These are phyloP conservation scores for Dimargaris cristalligena DNA, from an alignment of 192 early-diverging fungal genomes.

Conservation along the genomic window DNA sequence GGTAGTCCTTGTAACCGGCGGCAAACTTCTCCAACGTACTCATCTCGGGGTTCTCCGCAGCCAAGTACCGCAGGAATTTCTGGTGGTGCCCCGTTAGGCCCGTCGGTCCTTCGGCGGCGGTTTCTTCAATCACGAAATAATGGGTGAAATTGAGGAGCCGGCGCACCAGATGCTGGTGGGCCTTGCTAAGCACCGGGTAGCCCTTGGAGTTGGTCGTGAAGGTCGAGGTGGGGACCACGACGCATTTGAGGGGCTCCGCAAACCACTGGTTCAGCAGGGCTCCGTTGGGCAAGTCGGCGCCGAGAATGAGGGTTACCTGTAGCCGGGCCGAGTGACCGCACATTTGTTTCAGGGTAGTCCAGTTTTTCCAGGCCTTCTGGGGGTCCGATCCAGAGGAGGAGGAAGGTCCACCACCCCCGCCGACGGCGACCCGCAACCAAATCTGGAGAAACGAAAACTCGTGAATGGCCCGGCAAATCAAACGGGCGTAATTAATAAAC, in stretches of 20 bases:
- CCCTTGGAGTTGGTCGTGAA: slow-evolving; percentile 70
- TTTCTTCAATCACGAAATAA: slow-evolving; percentile 10
- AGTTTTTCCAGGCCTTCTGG: slow-evolving; percentile 46
- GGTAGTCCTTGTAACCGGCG: slow-evolving; percentile 74
- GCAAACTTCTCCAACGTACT: slow-evolving; percentile 57
- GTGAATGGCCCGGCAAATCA: slow-evolving; percentile 17
- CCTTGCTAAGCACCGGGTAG: slow-evolving; percentile 73
- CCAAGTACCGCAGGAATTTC: slow-evolving; percentile 67
- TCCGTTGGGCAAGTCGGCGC: slow-evolving; percentile 28
- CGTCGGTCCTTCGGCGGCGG: background rate
- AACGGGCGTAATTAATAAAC: slow-evolving; percentile 40
- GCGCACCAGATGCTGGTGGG: slow-evolving; percentile 50
- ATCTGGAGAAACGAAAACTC: slow-evolving; percentile 25
- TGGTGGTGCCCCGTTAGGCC: slow-evolving; percentile 25
- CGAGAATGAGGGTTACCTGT: slow-evolving; percentile 31
- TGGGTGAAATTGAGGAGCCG: slow-evolving; percentile 16
- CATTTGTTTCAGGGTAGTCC: slow-evolving; percentile 63
- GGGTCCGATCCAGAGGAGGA: slow-evolving; percentile 1
- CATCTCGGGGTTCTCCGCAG: slow-evolving; percentile 35
- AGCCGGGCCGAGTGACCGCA: slow-evolving; percentile 48
- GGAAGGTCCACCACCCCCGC: background rate
- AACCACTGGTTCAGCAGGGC: slow-evolving; percentile 47
- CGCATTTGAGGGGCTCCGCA: slow-evolving; percentile 68
- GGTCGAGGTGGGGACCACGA: slow-evolving; percentile 50
- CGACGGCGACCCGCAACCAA: slow-evolving; percentile 33